Evolutionary conservation across 345 rosid genomes (phyloP), one percentile per base, ranked within the genome.

Genomic region (Lenwebbia sp.): DNA sequence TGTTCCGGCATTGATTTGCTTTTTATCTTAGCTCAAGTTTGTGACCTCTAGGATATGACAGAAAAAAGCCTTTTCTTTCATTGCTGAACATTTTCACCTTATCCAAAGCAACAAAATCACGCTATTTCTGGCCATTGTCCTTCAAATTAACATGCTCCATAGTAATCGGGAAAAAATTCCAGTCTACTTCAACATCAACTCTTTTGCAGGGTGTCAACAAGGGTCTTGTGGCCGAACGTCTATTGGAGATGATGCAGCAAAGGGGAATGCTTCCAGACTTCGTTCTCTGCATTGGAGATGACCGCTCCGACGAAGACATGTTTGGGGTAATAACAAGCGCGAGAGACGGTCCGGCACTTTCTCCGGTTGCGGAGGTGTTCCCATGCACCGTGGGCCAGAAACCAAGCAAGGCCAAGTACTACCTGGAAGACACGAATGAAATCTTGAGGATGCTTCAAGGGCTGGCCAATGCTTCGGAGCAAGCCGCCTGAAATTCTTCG

Each of bases 281-380:
- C 86, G 96, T 96, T 86, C 94, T 97, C 37, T 96, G 99, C 84
- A 91, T 97, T 7, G 99, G 99, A 15, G 99, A 97, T 88, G 99
- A 97, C 88, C 88, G 98, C 30, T 97, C 99, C 0, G 99, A 97
- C 2, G 99, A 97, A 87, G 99, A 97, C 91, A 97, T 97, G 99
- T 97, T 97, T 44, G 97, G 94, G 89, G 99, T 93, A 83, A 95
- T 97, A 87, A 93, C 84, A 91, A 89, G 89, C 25, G 96, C 98
- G 12, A 91, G 83, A 78, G 85, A 85, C 10, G 95, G 94, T n/a
- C 90, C 93, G 25, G 88, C 88, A 5, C 93, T 96, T 65, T 94
- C 98, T 28, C 98, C 98, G 0, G 94, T 95, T 14, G 98, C 98
- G 1, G 98, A 96, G 89, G 95, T 96, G 15, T 96, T 96, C 84